Evolutionary conservation across 768 basidiomycete species (phyloP), one percentile per base, ranked within the genome.

Genomic region (Clitopilus hobsonii): DNA sequence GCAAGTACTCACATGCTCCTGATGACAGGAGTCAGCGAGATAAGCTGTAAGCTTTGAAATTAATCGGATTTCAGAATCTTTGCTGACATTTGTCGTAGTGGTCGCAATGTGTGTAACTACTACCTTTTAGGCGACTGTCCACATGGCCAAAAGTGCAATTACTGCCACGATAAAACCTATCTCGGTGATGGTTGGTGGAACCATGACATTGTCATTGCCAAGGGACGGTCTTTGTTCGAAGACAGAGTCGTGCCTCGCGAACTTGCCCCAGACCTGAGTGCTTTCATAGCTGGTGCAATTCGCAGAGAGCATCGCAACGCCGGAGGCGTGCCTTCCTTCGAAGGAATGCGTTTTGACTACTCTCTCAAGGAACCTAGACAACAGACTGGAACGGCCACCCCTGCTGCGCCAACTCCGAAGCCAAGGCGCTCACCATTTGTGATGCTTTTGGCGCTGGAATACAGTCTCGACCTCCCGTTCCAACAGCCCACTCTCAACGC

Each of bases 11-110:
- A 16, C 82, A 85, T 61, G 77, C 80, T 0, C 81, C 82, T 0
- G 81, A 84, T 56, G 61, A 71, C 29, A 79, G 76, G 63, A 84
- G 82, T 56, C 72, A 81, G 13, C 71, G 82, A n/a, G 79, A 85
- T 58, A 72, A 75, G 8, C 64, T 83, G 84, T 84, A 54, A 57
- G 81, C 22, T 20, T n/a, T 16, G 8, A 16, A 11, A 11, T 36
- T 36, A n/a, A n/a, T n/a, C n/a, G n/a, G n/a, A n/a, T n/a, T n/a
- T n/a, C n/a, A n/a, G n/a, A n/a, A n/a, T n/a, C n/a, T n/a, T n/a
- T n/a, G n/a, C n/a, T n/a, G n/a, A 2, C n/a, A n/a, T n/a, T n/a
- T n/a, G n/a, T n/a, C n/a, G n/a, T n/a, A 45, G 41, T 16, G 41
- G 41, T 18, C 41, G 41, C 8, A 45, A 45, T 23, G 22, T 45